Base-by-base conservation (phyloP, 225 moss, liverwort and hornwort species). In the Physcomitrium patens region DNA sequence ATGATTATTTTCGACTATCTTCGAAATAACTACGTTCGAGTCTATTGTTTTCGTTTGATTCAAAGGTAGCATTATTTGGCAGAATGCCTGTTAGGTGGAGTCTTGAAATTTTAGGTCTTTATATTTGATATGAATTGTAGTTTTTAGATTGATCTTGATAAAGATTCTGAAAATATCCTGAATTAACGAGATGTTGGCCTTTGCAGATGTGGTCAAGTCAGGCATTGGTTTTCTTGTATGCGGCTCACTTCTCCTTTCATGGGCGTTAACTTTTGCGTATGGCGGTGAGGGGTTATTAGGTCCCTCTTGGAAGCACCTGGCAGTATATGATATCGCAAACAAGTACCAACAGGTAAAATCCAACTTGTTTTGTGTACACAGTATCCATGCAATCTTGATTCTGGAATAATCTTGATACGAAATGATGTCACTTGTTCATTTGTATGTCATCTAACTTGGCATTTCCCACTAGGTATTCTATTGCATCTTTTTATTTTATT, bases 181-280 rank as follows among this genome's bases (percentile, higher is more conserved):
- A 48, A 16, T 0, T 24, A 20, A 45, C 68, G 74, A 53, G 37
- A 18, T 42, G 50, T 72, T 76, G 74, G 22, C 51, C 49, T 50
- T 65, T 84, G 79, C 92, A 95, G 94, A 95, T 81, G 79, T 97
- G 51, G 52, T 93, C 41, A 81, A 90, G 76, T 97, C 97, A 50
- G 96, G 81, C 60, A 74, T 91, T 42, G 94, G 90, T 54, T 94
- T 89, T 28, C 68, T 97, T 18, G 75, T 79, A 5, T 82, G 78
- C 62, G 83, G 87, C 69, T 68, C 78, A 3, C 47, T 82, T 0
- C 79, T 97, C 28, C 81, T 97, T 44, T 81, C 86, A n/a, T 97
- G 97, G 97, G 89, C 79, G 55, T 77, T 90, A 53, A 78, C 91
- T 47, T 94, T 92, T 77, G 89, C 89, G n/a, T 77, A 85, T 18